Evolutionary conservation across 2,329 filamentous ascomycete genomes (phyloP).

Genomic region (Botrytis aclada): DNA sequence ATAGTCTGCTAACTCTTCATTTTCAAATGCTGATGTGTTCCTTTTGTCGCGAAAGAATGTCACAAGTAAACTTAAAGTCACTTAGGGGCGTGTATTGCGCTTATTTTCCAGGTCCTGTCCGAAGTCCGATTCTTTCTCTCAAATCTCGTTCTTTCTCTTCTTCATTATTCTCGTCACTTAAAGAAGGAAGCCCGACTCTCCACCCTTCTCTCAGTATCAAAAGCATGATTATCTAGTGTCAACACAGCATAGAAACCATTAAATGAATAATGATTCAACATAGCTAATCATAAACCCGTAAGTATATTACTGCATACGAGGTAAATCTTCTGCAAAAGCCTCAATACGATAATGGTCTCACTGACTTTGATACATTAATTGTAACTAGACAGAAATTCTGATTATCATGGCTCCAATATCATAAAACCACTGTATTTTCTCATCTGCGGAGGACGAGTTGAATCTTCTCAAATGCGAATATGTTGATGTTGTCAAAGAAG

Average conservation of each 20-base stretch:
- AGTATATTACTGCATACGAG: too few relatives aligned
- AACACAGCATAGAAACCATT: not conserved
- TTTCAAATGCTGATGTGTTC: not conserved
- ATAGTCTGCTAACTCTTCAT: not conserved
- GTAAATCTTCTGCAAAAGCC: too few relatives aligned
- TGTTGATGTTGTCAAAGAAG: not conserved
- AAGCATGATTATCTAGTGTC: accelerated
- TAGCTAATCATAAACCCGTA: too few relatives aligned
- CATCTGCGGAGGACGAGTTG: not conserved
- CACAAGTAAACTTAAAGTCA: not conserved
- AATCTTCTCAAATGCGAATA: not conserved
- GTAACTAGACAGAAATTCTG: not conserved
- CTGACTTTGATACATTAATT: not conserved
- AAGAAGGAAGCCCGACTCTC: not conserved
- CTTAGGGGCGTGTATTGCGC: not conserved
- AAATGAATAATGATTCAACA: too few relatives aligned
- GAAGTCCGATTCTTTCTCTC: not conserved
- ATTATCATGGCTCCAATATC: not conserved
- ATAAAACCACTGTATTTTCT: accelerated
- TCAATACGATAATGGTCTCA: too few relatives aligned
- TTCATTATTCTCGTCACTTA: not conserved
- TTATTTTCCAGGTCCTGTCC: not conserved
- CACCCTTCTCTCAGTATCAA: not conserved
- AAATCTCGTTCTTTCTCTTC: not conserved
- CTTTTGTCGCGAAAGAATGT: not conserved